Evolutionary conservation across 345 rosid species (phyloP).

Genomic region (Anacardium occidentale): DNA sequence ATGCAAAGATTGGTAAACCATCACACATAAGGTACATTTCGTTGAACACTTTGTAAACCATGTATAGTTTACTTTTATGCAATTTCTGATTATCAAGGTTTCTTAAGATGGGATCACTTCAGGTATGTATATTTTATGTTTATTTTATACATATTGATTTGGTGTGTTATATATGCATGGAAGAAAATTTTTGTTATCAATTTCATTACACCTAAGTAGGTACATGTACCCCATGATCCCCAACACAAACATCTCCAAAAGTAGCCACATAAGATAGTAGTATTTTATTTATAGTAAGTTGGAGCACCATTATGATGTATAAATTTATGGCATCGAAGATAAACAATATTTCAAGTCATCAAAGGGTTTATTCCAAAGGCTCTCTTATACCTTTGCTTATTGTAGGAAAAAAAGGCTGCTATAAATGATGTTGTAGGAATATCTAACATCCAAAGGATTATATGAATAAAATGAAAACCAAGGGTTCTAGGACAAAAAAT

Average conservation of each 20-base stretch:
- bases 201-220: too few species aligned
- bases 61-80: too few species aligned
- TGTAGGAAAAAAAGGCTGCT: not conserved
- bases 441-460: not conserved
- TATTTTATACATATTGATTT: too few species aligned
- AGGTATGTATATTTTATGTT: too few species aligned
- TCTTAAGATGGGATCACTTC: too few species aligned
- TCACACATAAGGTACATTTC: too few species aligned
- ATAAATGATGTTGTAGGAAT: not conserved
- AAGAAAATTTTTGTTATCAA: too few species aligned
- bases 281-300: not conserved
- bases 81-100: too few species aligned
- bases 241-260: not conserved
- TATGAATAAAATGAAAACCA: not conserved
- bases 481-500: not conserved
- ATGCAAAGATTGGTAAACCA: too few species aligned
- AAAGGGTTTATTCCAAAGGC: not conserved
- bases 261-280: not conserved
- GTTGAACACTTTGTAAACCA: too few species aligned
- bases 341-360: not conserved
- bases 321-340: not conserved
- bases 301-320: not conserved
- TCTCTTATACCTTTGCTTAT: not conserved
- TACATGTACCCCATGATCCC: too few species aligned
- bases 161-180: too few species aligned